Conservation (phyloP, 1,284 basidiomycete genomes). For the Microbotryum silenes-acaulis region DNA sequence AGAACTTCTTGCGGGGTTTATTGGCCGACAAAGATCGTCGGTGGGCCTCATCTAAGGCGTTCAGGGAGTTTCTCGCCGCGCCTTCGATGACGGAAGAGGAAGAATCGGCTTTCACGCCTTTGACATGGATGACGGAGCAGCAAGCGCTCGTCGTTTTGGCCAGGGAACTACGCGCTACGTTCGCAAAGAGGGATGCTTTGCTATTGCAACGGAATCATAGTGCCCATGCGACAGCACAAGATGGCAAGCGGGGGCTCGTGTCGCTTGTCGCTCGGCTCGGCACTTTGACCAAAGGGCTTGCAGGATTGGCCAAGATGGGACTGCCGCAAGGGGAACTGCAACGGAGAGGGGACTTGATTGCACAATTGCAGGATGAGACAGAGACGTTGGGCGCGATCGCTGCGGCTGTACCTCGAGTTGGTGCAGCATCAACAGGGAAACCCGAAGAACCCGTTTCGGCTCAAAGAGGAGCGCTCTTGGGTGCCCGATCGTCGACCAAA, state of each 20-base stretch:
- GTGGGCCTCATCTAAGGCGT: conserved; percentile 73
- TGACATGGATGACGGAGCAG: conserved; percentile 80
- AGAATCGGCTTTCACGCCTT: conserved; percentile 51
- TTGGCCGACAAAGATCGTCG: conserved; percentile 66
- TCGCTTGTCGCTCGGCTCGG: conserved; percentile 58
- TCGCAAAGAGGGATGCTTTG: conserved; percentile 78
- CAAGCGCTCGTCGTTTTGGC: conserved; percentile 62
- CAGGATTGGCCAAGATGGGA: conserved; percentile 17
- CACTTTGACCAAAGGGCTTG: conserved; percentile 22
- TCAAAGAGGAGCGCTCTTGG: conserved; percentile 2
- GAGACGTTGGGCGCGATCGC: conserved; percentile 36
- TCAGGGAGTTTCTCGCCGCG: conserved; percentile 77
- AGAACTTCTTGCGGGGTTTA: conserved; percentile 79
- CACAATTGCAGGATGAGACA: conserved; percentile 72
- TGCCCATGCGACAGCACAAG: conserved; percentile 70
- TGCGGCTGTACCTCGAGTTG: conserved; percentile 12
- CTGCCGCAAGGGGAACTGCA: conserved; percentile 46
- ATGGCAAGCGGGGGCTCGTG: conserved; percentile 73
- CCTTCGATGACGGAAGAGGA: conserved; percentile 45
- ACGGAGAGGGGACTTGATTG: conserved; percentile 72
- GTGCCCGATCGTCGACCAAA: conserved; percentile 5
- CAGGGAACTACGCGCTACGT: conserved; percentile 68
- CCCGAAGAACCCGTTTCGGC: not conserved
- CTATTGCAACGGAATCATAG: conserved; percentile 51
- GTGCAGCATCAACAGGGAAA: not conserved